Conservation (phyloP, 306 rosid species). For the Casuarina cunninghamiana region DNA sequence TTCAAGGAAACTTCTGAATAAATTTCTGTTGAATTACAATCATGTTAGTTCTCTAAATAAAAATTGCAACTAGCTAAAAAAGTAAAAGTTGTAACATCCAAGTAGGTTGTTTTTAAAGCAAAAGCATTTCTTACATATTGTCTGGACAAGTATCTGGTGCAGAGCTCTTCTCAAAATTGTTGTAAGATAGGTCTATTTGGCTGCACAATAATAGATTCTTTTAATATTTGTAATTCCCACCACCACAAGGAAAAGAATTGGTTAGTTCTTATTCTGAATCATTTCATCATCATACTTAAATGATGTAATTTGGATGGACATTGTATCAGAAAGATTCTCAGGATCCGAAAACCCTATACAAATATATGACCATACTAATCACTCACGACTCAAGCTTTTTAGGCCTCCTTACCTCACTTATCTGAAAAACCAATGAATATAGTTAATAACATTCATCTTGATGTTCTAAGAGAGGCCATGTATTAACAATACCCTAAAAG, state of each 20-base stretch:
- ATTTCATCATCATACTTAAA: not conserved
- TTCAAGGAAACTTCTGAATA: slow-evolving; percentile 26
- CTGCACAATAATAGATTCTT: slow-evolving; percentile 9
- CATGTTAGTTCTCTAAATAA: not conserved
- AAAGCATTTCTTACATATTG: slow-evolving; percentile 15
- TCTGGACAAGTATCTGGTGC: not conserved
- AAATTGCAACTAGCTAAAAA: slow-evolving; percentile 13
- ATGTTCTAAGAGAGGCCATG: not conserved
- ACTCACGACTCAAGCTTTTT: not conserved
- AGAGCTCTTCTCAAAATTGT: slow-evolving; percentile 17
- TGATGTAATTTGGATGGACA: not conserved
- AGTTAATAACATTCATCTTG: not conserved
- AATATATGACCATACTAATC: not conserved
- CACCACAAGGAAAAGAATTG: no score
- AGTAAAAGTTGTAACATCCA: not conserved
- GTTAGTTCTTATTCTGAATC: not conserved
- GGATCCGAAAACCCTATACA: not conserved
- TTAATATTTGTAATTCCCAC: not conserved
- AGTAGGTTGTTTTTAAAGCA: not conserved
- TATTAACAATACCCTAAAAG: not conserved
- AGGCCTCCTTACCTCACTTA: not conserved
- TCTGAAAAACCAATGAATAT: not conserved
- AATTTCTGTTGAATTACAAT: slow-evolving; percentile 20
- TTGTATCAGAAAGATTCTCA: not conserved
- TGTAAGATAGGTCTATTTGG: slow-evolving; percentile 26